Base-by-base conservation (phyloP, 225 moss, liverwort and hornwort species). In the Polytrichum commune region DNA sequence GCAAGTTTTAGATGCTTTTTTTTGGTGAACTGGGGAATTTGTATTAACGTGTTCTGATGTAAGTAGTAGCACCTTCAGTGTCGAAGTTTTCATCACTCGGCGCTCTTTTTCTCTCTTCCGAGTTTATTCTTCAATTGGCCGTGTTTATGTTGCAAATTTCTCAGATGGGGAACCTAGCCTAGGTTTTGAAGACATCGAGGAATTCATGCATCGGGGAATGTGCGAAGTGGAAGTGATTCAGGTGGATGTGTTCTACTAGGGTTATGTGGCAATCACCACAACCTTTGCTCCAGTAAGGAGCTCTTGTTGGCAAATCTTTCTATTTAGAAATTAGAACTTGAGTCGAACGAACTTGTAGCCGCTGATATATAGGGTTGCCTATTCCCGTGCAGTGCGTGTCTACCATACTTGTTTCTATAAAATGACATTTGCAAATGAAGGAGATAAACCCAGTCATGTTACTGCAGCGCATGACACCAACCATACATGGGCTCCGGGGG, bases 361-460 rank as follows among this genome's bases (percentile, higher is more conserved):
- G 22, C 60, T 23, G 24, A 24, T 60, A 24, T 60, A 1, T 20
- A 60, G n/a, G 60, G 62, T 26, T 63, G 62, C 16, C 62, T 24
- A 63, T 63, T 27, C 27, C 23, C 25, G 5, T 63, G 62, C 13
- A 63, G 62, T 26, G 16, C 62, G 16, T 23, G 46, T 46, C 46
- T 10, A 38, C 38, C 38, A 38, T 38, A 23, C 65, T 23, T 0
- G 2, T 7, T 5, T 32, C 18, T 32, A 18, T 16, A 60, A 70
- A 62, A 82, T 82, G 86, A 80, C 77, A 69, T 72, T 75, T 28
- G 73, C 77, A 27, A 53, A 70, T 61, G 70, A 70, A 72, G 63
- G 25, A 32, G 53, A 63, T 58, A 72, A 72, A 64, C 71, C 64
- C 27, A 68, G 63, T 22, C 35, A 72, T 27, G 75, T 67, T 16